phyloP scores from a whole-genome alignment of 2,329 filamentous ascomycete genomes.

The Nemania sp. region DNA sequence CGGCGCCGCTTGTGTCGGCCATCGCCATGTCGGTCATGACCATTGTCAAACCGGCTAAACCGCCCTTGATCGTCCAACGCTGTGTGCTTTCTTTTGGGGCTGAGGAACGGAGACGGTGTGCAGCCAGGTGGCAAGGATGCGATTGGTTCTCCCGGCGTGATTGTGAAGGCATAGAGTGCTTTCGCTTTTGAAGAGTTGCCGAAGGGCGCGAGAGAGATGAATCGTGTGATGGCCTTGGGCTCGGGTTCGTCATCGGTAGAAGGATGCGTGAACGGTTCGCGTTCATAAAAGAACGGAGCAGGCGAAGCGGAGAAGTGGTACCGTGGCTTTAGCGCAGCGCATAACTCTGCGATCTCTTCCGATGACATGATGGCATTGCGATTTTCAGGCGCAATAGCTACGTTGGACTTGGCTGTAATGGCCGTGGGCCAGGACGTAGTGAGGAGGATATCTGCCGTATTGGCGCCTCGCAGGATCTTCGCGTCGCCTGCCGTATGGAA shows the following conservation, averaged over 20 bases:
- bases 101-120: constrained; percentile 74
- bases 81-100: constrained; percentile 58
- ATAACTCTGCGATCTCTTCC: constrained; percentile 77
- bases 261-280: constrained; percentile 86
- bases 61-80: constrained; percentile 47
- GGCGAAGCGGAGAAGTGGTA: constrained; percentile 83
- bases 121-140: constrained; percentile 67
- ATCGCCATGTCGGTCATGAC: constrained; percentile 49
- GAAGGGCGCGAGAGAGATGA: constrained; percentile 83
- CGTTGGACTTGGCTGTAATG: constrained; percentile 70
- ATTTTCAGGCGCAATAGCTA: constrained; percentile 57
- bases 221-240: constrained; percentile 72
- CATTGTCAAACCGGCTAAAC: constrained; percentile 59
- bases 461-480: constrained; percentile 72
- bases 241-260: constrained; percentile 47
- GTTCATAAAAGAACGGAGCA: constrained; percentile 74
- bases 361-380: constrained; percentile 56
- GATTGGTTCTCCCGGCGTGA: constrained; percentile 66
- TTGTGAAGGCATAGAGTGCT: constrained; percentile 75
- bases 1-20: constrained; percentile 51
- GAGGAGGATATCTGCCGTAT: constrained; percentile 81
- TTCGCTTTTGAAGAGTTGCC: constrained; percentile 79
- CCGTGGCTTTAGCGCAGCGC: constrained; percentile 77
- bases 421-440: constrained; percentile 83
- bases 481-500: constrained; percentile 78